These are phyloP conservation scores for Silene vulgaris DNA, from an alignment of 179 eudicot genomes.

Conservation along the genomic window DNA sequence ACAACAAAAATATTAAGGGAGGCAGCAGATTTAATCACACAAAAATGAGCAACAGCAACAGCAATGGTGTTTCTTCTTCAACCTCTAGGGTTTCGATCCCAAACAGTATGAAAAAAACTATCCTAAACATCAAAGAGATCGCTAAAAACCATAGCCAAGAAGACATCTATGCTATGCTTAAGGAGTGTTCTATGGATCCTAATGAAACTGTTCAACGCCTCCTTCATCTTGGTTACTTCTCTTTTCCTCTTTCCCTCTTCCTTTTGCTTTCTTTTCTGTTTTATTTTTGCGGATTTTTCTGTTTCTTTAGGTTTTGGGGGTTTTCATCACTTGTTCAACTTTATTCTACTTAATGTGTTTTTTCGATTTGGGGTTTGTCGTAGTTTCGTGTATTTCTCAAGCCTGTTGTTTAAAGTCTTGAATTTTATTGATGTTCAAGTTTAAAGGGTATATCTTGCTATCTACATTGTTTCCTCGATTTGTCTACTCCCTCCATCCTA, in stretches of 20 bases:
- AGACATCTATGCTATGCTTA: constrained; percentile 61
- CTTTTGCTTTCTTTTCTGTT: not conserved
- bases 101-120: constrained; percentile 37
- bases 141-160: constrained; percentile 55
- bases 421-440: not conserved
- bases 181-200: constrained; percentile 76
- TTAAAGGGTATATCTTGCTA: not conserved
- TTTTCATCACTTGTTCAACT: not conserved
- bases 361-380: not conserved
- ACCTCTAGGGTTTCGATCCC: constrained; percentile 60
- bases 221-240: constrained; percentile 38
- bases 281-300: not conserved
- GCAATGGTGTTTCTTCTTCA: constrained; percentile 24
- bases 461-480: not conserved
- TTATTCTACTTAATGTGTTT: not conserved
- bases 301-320: not conserved
- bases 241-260: not conserved
- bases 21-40: too few relatives aligned
- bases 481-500: too few relatives aligned
- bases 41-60: constrained; percentile 21
- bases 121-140: constrained; percentile 61
- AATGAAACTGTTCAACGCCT: constrained; percentile 64
- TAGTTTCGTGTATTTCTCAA: not conserved
- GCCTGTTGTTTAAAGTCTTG: not conserved
- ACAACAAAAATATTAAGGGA: too few relatives aligned